Percentiles rank a stretch among this genome's conserved stretches.
phyloP scores from a whole-genome alignment of 371 early-diverging fungal genomes.

The Conidiobolus incongruus region DNA sequence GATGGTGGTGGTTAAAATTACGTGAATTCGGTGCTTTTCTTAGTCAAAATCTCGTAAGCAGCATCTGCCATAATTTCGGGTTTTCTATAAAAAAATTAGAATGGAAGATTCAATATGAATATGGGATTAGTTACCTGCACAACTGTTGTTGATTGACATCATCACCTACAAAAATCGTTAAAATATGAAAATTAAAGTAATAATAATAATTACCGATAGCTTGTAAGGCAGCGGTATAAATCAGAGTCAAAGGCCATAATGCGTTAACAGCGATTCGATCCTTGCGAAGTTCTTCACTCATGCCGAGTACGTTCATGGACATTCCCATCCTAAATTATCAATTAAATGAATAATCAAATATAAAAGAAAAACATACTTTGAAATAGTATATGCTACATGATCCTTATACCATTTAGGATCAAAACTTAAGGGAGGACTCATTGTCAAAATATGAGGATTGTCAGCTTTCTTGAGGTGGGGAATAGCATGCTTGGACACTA shows the following conservation, averaged over 20 bases:
- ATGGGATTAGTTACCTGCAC: too few relatives aligned
- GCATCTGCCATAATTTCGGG: slow-evolving; percentile 70
- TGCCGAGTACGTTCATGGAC: slow-evolving; percentile 44
- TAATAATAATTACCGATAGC: too few relatives aligned
- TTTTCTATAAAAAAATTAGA: slow-evolving; percentile 8
- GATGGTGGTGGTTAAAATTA: slow-evolving; percentile 2
- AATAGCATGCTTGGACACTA: slow-evolving; percentile 27
- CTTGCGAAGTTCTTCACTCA: slow-evolving; percentile 35
- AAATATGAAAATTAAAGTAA: background rate
- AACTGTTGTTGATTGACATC: too few relatives aligned
- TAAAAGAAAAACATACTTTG: slow-evolving; percentile 1
- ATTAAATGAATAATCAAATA: background rate
- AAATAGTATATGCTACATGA: too few relatives aligned
- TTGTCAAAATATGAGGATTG: slow-evolving; percentile 46
- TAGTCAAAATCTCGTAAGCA: slow-evolving; percentile 30
- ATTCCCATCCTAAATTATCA: slow-evolving; percentile 20
- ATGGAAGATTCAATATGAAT: too few relatives aligned
- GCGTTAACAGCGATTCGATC: slow-evolving; percentile 52
- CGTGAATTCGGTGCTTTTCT: slow-evolving; percentile 21
- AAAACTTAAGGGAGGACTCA: slow-evolving; percentile 48
- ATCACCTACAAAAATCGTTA: slow-evolving; percentile 3
- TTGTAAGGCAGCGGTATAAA: too few relatives aligned
- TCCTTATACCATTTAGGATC: slow-evolving; percentile 34
- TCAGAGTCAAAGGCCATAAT: too few relatives aligned
- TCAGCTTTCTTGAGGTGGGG: slow-evolving; percentile 23